Evolutionary conservation across 768 basidiomycete genomes (phyloP).

Genomic region (Boletus bicolor): DNA sequence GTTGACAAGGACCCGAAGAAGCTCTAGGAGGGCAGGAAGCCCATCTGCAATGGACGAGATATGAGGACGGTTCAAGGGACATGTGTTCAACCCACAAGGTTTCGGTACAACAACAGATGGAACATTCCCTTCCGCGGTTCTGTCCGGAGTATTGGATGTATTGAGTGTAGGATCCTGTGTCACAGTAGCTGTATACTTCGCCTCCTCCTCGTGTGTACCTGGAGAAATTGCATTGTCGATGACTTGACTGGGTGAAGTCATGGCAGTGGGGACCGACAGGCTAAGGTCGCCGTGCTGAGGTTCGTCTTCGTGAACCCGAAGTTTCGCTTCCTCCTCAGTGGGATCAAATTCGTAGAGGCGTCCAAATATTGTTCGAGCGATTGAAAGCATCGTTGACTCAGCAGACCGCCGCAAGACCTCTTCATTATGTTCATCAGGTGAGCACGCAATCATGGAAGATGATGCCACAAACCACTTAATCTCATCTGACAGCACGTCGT

Average conservation of each 20-base stretch:
- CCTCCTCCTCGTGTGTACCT: constrained; percentile 8
- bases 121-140: constrained; percentile 35
- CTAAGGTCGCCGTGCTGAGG: constrained; percentile 53
- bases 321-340: constrained; percentile 61
- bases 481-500: constrained; percentile 97
- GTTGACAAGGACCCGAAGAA: constrained; percentile 91
- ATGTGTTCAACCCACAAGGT: constrained; percentile 19
- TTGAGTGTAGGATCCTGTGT: neutral
- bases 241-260: constrained; percentile 22
- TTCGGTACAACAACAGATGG: constrained; percentile 13
- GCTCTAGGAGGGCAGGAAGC: constrained; percentile 87
- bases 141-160: neutral
- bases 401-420: constrained; percentile 86
- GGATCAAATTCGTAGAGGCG: constrained; percentile 69
- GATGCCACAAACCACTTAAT: constrained; percentile 69
- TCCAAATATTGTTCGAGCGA: constrained; percentile 79
- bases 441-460: constrained; percentile 3
- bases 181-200: neutral
- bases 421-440: constrained; percentile 33
- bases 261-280: constrained; percentile 52
- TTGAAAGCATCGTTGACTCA: constrained; percentile 83
- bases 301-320: constrained; percentile 49
- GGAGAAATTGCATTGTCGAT: constrained; percentile 13
- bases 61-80: neutral
- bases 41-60: constrained; percentile 53